phyloP scores from a whole-genome alignment of 805 yeast species.

The Danielia oregonensis region DNA sequence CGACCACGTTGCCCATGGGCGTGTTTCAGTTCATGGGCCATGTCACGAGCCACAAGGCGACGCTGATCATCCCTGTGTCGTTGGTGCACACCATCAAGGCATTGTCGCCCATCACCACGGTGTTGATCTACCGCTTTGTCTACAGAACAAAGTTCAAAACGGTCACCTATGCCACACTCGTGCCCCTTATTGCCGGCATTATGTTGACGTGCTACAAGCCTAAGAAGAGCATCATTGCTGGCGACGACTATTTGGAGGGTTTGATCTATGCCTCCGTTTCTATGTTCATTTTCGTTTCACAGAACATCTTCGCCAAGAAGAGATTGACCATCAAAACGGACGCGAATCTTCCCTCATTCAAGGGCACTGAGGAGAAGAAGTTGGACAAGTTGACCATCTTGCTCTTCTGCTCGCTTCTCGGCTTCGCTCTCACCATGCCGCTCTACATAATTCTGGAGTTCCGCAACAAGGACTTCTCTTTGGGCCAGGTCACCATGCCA shows the following conservation, averaged over 20 bases:
- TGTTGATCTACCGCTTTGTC: slow-evolving; percentile 64
- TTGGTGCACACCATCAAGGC: slow-evolving; percentile 93
- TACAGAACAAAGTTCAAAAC: slow-evolving; percentile 55
- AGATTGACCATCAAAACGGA: slow-evolving; percentile 49
- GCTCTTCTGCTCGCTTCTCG: slow-evolving; percentile 67
- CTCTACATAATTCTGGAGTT: slow-evolving; percentile 59
- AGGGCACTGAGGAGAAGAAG: slow-evolving; percentile 29
- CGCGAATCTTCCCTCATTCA: slow-evolving; percentile 19
- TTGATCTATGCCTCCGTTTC: slow-evolving; percentile 49
- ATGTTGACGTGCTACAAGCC: slow-evolving; percentile 67
- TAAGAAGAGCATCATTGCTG: slow-evolving; percentile 22
- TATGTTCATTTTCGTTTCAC: slow-evolving; percentile 70
- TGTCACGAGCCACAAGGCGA: slow-evolving; percentile 87
- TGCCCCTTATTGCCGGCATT: slow-evolving; percentile 81
- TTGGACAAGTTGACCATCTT: slow-evolving; percentile 69
- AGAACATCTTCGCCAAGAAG: slow-evolving; percentile 76
- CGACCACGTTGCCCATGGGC: slow-evolving; percentile 90
- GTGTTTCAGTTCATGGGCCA: slow-evolving; percentile 91
- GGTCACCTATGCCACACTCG: slow-evolving; percentile 72
- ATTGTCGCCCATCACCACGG: slow-evolving; percentile 85
- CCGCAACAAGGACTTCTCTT: slow-evolving; percentile 22
- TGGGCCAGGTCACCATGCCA: slow-evolving; percentile 27
- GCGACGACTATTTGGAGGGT: slow-evolving; percentile 30
- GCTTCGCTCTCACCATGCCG: slow-evolving; percentile 64
- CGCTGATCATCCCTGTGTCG: slow-evolving; percentile 88